A percentile compares a stretch with the other conserved stretches of the same genome.
phyloP scores from a whole-genome alignment of 2,329 filamentous ascomycete genomes.

The Diaporthe humulicola region DNA sequence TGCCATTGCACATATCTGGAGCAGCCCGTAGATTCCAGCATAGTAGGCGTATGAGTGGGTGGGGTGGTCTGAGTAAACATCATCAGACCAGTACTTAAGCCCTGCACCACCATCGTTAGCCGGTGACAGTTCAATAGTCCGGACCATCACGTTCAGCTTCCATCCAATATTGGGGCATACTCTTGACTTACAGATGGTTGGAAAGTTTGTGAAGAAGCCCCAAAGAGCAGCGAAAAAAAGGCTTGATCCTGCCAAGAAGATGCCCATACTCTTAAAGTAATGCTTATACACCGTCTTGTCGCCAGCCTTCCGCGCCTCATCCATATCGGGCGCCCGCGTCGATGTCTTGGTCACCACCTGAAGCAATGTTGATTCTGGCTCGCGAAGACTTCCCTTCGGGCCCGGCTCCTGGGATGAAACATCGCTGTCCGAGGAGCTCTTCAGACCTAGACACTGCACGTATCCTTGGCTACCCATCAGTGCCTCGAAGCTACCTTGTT shows the following conservation, averaged over 20 bases:
- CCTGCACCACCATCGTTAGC: constrained; percentile 40
- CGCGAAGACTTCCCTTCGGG: background rate
- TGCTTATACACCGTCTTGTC: constrained; percentile 50
- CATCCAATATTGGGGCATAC: too few relatives aligned
- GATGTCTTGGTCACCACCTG: background rate
- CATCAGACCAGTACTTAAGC: constrained; percentile 49
- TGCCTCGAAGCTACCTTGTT: constrained; percentile 57
- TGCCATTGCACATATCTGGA: constrained; percentile 40
- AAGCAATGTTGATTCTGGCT: constrained; percentile 19
- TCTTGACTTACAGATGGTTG: constrained; percentile 49
- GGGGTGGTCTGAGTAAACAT: constrained; percentile 29
- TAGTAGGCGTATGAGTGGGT: constrained; percentile 44
- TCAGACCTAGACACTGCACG: constrained; percentile 53
- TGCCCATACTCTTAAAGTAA: constrained; percentile 49
- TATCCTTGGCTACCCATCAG: constrained; percentile 55
- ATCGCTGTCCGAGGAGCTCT: constrained; percentile 41
- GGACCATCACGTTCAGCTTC: too few relatives aligned
- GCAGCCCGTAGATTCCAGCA: constrained; percentile 44
- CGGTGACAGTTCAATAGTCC: background rate
- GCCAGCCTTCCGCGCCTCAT: constrained; percentile 9
- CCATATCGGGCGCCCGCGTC: too few relatives aligned
- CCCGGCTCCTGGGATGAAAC: constrained; percentile 18
- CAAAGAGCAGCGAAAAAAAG: constrained; percentile 44
- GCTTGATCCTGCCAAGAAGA: constrained; percentile 26
- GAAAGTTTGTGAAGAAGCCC: constrained; percentile 48